Evolutionary conservation across 192 early-diverging fungal species (phyloP), one percentile per base, ranked within the genome.

Genomic region (Backusella liffmaniae): DNA sequence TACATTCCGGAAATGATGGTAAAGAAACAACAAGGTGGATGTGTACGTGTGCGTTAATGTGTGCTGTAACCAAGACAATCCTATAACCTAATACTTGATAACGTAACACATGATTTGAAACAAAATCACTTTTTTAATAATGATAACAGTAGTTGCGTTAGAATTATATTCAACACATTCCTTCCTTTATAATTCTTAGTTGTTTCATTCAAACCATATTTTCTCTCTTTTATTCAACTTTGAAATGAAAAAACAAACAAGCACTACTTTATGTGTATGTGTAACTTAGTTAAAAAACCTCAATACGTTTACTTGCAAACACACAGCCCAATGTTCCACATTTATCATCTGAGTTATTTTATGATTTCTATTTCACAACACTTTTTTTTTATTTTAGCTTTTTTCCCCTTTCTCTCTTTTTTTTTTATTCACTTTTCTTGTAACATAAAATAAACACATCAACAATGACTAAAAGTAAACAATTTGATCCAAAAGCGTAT

Each of bases 401-500:
- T n/a, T 49, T 21, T 21, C 46, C 18, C 18, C 18, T n/a, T n/a
- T 49, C 32, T 49, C 46, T n/a, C 46, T 49, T 5, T 49, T n/a
- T 18, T n/a, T 49, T n/a, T n/a, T n/a, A 18, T n/a, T 49, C 16
- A 49, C 16, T 49, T 16, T 49, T 49, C 46, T 49, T 49, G 46
- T n/a, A 49, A 49, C 46, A 49, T 49, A 49, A 62, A 13, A 62
- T 3, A 59, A 10, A 23, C 8, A 59, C 21, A 62, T 62, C 26
- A 29, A 29, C 56, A 9, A 62, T 62, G 56, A 9, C 56, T 4
- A 29, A 23, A 62, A 62, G 1, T 29, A 62, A 62, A 10, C 2
- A 51, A 15, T 80, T 80, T 75, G 74, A 76, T 42, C 67, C 72
- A 15, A 21, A 70, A n/a, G 44, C 53, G 15, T 80, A 62, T 44